phyloP scores from a whole-genome alignment of 176 grass and related monocot species.

The Musa schizocarpa region DNA sequence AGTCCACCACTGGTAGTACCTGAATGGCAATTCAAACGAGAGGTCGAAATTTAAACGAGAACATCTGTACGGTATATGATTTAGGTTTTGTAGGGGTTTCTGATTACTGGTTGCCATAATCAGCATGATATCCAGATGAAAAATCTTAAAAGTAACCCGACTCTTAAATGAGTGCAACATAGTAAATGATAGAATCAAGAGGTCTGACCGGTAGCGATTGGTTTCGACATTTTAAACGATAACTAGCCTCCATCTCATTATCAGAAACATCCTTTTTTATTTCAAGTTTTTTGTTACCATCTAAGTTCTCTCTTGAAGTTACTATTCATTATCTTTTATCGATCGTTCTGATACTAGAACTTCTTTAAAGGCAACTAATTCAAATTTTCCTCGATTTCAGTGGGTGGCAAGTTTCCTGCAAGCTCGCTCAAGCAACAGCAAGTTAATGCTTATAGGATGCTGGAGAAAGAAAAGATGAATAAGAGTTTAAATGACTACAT shows the following conservation, averaged over 20 bases:
- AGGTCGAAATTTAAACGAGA: no score
- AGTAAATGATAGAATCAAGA: no score
- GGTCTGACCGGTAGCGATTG: no score
- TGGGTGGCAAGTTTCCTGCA: constrained; percentile 45
- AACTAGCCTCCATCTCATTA: background rate
- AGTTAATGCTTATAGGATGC: constrained; percentile 34
- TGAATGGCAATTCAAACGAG: no score
- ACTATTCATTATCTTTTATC: background rate
- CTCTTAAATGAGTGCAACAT: no score
- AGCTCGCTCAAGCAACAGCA: constrained; percentile 28
- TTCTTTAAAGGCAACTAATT: background rate
- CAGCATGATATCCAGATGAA: no score
- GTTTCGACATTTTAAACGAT: background rate
- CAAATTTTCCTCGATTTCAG: constrained; percentile 25
- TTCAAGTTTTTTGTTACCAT: background rate
- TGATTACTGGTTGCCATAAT: no score
- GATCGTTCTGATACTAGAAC: background rate
- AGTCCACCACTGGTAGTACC: no score
- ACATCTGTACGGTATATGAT: no score
- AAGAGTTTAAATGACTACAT: constrained; percentile 48
- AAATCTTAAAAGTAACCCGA: no score
- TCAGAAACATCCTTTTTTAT: background rate
- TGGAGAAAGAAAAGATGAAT: constrained; percentile 32
- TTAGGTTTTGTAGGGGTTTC: no score
- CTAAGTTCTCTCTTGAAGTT: background rate